Evolutionary conservation across 768 basidiomycete species (phyloP), one percentile per base, ranked within the genome.

Genomic region (Tylopilus subfusipes): DNA sequence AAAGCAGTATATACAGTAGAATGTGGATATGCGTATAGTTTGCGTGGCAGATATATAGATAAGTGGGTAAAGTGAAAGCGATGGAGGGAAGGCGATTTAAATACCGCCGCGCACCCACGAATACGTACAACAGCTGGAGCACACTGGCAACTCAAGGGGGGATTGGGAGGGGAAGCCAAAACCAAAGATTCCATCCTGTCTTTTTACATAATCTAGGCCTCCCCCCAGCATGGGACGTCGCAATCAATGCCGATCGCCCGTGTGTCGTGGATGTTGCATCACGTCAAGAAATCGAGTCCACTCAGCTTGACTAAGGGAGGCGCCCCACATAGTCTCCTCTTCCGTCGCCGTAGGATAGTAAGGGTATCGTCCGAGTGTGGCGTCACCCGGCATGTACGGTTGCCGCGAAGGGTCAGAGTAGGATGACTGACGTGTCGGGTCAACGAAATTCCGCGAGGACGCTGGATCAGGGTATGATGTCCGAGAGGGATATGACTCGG

Each of bases 221-320:
- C 58, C 46, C 50, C 59, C 55, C 13, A 16, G 19, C 39, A 30
- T 52, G 47, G 40, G 47, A 42, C 42, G 56, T 56, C 52, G 33
- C 50, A 46, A 52, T 61, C 53, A 64, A 39, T 60, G 66, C 59
- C 71, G 65, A 49, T 67, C 69, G 21, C 60, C 59, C 39, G 64
- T 52, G 55, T 66, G 66, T 53, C 67, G 53, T 51, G 75, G 69
- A 16, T 82, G 79, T 63, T 83, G 77, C 70, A 88, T 77, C 42
- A 80, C 84, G 55, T 88, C 84, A 70, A 90, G 70, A 65, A 82
- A 81, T 54, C 76, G 75, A 38, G 73, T 76, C 85, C 89, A 90
- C 70, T 90, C 89, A 38, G 83, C 82, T 59, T 87, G 84, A 52
- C 82, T 87, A 64, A 91, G 86, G 34, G 84, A 80, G 16, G 87